These are phyloP conservation scores for Dothideomycetes sp. DNA, from an alignment of 2,329 filamentous ascomycete genomes.

Conservation along the genomic window DNA sequence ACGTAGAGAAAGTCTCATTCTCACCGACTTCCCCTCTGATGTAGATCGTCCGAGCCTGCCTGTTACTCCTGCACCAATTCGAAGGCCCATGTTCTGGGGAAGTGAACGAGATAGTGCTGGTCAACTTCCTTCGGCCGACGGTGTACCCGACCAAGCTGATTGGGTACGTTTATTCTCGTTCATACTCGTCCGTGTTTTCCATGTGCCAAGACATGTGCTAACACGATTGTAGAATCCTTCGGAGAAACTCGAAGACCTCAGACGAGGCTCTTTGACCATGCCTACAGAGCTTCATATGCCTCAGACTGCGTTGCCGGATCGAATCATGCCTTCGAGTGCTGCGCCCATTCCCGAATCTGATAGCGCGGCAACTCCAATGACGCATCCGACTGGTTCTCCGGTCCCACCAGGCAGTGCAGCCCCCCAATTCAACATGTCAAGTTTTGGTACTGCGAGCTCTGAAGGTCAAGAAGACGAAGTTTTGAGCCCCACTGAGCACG, in stretches of 20 bases:
- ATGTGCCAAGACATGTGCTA: not conserved
- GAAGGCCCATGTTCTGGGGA: conserved; percentile 59
- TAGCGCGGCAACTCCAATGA: not conserved
- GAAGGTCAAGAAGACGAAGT: not conserved
- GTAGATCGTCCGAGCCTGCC: conserved; percentile 78
- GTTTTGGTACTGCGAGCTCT: not conserved
- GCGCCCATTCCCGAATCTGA: not conserved
- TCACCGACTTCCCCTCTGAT: conserved; percentile 82
- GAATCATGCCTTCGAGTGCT: conserved; percentile 23
- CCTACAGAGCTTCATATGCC: conserved; percentile 24
- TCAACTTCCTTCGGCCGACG: conserved; percentile 64
- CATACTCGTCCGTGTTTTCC: not conserved
- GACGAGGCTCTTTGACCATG: conserved; percentile 32
- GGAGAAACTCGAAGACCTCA: conserved; percentile 38
- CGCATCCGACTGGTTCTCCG: not conserved
- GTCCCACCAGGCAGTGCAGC: not conserved
- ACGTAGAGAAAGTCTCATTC: conserved; percentile 50
- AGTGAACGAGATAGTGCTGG: conserved; percentile 47
- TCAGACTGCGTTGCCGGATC: conserved; percentile 19
- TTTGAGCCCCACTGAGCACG: conserved; percentile 12
- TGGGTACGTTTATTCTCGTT: conserved; percentile 64
- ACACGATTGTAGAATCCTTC: conserved; percentile 34
- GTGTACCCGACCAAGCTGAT: conserved; percentile 77
- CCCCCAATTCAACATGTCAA: conserved; percentile 4
- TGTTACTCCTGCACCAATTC: conserved; percentile 77